These are phyloP conservation scores for Aspergillus pseudoviridinutans DNA, from an alignment of 2,329 filamentous ascomycete genomes.

Conservation along the genomic window DNA sequence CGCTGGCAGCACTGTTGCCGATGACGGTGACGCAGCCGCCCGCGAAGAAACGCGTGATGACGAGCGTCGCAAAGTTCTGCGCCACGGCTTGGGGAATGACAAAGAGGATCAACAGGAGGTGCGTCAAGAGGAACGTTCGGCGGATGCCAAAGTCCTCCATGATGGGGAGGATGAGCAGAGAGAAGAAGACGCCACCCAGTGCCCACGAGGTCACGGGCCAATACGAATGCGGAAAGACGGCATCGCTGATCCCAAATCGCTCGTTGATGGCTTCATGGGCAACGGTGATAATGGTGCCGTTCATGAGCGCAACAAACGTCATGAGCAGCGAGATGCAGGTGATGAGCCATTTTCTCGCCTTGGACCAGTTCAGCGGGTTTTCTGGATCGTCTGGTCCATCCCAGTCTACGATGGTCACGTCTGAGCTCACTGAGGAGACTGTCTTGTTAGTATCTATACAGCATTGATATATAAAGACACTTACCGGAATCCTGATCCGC, in stretches of 20 bases:
- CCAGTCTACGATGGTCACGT: constrained; percentile 24
- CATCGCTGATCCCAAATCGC: constrained; percentile 26
- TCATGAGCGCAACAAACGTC: constrained; percentile 33
- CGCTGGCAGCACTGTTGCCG: constrained; percentile 31
- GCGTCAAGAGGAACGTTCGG: constrained; percentile 38
- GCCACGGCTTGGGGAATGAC: constrained; percentile 43
- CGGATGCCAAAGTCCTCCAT: constrained; percentile 41
- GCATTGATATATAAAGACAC: no score
- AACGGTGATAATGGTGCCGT: constrained; percentile 38
- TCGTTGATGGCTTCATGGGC: constrained; percentile 35
- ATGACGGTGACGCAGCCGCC: constrained; percentile 40
- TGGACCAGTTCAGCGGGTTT: constrained; percentile 39
- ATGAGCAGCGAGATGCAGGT: constrained; percentile 25
- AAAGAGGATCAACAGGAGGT: constrained; percentile 39
- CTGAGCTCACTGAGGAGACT: background rate
- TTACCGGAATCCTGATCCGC: background rate
- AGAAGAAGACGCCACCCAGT: constrained; percentile 24
- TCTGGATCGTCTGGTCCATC: constrained; percentile 28
- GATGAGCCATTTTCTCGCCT: constrained; percentile 33
- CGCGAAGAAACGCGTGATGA: constrained; percentile 43
- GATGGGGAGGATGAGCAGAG: constrained; percentile 29
- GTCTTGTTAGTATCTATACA: background rate
- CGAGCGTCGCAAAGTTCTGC: constrained; percentile 43
- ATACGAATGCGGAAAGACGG: constrained; percentile 28
- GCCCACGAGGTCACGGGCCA: constrained; percentile 34